These are phyloP conservation scores for Wickerhamomyces silvicola DNA, from an alignment of 805 yeast genomes.

Conservation along the genomic window DNA sequence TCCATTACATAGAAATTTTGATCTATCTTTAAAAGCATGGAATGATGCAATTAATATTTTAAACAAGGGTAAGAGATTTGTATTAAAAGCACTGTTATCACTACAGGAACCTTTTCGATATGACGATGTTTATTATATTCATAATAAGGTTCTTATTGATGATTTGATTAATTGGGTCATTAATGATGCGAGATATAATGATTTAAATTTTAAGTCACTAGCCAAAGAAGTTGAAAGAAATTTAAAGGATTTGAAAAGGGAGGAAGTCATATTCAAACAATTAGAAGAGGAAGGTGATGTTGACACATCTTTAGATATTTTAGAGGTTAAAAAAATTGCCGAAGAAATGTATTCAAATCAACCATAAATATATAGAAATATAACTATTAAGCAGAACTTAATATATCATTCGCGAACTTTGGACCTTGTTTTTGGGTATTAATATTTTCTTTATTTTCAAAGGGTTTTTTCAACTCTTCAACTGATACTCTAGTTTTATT, in stretches of 20 bases:
- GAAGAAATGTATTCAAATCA: constrained; percentile 36
- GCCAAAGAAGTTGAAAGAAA: constrained; percentile 58
- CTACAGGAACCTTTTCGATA: constrained; percentile 68
- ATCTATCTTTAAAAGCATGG: constrained; percentile 59
- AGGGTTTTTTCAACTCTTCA: constrained; percentile 6
- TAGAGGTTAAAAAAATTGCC: constrained; percentile 54
- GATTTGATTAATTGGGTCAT: constrained; percentile 75
- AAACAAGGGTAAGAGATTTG: constrained; percentile 60
- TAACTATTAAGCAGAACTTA: constrained; percentile 11
- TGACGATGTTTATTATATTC: constrained; percentile 81
- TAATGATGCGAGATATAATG: constrained; percentile 49
- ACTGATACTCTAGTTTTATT: constrained; percentile 3
- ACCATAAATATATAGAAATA: not conserved
- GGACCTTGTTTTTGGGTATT: constrained; percentile 15
- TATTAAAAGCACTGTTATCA: constrained; percentile 54
- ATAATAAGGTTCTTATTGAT: constrained; percentile 68
- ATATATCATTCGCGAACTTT: constrained; percentile 20
- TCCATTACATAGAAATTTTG: constrained; percentile 74
- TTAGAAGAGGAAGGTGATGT: constrained; percentile 31
- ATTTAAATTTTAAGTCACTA: constrained; percentile 49
- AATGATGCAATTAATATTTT: constrained; percentile 62
- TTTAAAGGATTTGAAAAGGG: constrained; percentile 30
- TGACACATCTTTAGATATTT: constrained; percentile 38
- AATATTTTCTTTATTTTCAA: constrained; percentile 3
- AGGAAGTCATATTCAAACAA: constrained; percentile 53